phyloP scores from a whole-genome alignment of 306 rosid genomes.

The Cyamopsis tetragonoloba region DNA sequence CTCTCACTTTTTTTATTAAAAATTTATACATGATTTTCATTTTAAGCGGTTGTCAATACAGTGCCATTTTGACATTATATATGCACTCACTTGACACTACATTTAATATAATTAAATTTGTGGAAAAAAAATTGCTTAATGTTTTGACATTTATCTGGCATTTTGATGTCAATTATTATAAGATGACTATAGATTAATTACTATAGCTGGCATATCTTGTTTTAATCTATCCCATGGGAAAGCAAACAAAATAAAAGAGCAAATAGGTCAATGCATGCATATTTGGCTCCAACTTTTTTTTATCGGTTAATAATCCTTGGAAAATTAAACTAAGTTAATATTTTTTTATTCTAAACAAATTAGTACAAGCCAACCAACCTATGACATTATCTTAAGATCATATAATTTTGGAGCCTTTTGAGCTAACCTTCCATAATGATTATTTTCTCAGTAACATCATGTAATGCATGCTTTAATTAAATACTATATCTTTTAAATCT shows the following conservation, averaged over 20 bases:
- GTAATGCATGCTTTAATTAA: slow-evolving; percentile 7
- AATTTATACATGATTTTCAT: too few relatives aligned
- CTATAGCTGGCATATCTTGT: slow-evolving; percentile 37
- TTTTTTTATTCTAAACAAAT: not conserved
- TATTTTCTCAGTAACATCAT: slow-evolving; percentile 27
- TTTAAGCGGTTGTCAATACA: too few relatives aligned
- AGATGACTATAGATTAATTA: too few relatives aligned
- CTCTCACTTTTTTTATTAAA: too few relatives aligned
- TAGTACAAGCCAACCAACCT: slow-evolving; percentile 18
- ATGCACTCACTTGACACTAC: slow-evolving; percentile 5
- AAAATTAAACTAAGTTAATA: not conserved
- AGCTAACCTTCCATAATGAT: slow-evolving; percentile 10
- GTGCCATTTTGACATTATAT: not conserved
- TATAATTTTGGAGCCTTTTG: slow-evolving; percentile 8
- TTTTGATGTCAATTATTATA: slow-evolving; percentile 8
- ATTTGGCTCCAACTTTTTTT: slow-evolving; percentile 17
- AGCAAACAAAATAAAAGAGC: slow-evolving; percentile 30
- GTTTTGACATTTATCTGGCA: not conserved
- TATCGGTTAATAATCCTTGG: not conserved
- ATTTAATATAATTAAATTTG: too few relatives aligned
- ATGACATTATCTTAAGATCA: slow-evolving; percentile 30
- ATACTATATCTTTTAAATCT: not conserved
- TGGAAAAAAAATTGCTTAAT: too few relatives aligned
- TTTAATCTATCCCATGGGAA: slow-evolving; percentile 20
- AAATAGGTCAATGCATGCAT: slow-evolving; percentile 44